phyloP scores from a whole-genome alignment of 164 flowering plant species.

The Sextonia rubra region DNA sequence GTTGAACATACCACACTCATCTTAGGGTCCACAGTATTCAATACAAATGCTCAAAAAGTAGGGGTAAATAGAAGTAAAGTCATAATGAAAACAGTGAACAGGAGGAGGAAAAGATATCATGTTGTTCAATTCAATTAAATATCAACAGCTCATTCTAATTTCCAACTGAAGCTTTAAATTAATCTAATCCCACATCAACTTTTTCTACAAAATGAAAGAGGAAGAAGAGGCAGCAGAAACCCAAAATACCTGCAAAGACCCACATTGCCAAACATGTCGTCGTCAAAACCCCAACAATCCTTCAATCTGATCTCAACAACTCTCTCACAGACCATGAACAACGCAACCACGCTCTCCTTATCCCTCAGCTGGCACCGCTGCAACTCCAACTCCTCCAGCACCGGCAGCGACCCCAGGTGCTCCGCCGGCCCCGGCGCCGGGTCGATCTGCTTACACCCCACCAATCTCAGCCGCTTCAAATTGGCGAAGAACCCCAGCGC shows the following conservation, averaged over 20 bases:
- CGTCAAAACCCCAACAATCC: slow-evolving; percentile 91
- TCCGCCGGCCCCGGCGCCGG: slow-evolving; percentile 49
- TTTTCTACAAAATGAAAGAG: background rate
- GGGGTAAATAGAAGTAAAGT: no score
- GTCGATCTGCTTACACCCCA: slow-evolving; percentile 73
- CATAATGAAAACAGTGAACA: no score
- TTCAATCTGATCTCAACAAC: slow-evolving; percentile 56
- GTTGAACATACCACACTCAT: no score
- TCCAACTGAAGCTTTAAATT: background rate
- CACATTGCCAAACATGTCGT: slow-evolving; percentile 57
- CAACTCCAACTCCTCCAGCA: slow-evolving; percentile 66
- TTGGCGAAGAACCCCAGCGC: slow-evolving; percentile 69
- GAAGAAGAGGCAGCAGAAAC: background rate
- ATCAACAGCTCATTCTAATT: background rate
- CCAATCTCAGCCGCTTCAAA: slow-evolving; percentile 75
- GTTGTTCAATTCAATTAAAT: background rate
- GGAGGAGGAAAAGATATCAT: no score
- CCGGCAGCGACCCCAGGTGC: slow-evolving; percentile 63
- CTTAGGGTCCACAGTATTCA: no score
- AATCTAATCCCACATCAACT: background rate
- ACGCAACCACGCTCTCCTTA: slow-evolving; percentile 46
- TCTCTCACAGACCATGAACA: slow-evolving; percentile 58
- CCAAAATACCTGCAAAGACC: slow-evolving; percentile 57
- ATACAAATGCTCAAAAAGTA: no score
- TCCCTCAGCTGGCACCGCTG: slow-evolving; percentile 78